These are phyloP conservation scores for Larix sibirica DNA, from an alignment of 83 land plant species.

Conservation along the genomic window DNA sequence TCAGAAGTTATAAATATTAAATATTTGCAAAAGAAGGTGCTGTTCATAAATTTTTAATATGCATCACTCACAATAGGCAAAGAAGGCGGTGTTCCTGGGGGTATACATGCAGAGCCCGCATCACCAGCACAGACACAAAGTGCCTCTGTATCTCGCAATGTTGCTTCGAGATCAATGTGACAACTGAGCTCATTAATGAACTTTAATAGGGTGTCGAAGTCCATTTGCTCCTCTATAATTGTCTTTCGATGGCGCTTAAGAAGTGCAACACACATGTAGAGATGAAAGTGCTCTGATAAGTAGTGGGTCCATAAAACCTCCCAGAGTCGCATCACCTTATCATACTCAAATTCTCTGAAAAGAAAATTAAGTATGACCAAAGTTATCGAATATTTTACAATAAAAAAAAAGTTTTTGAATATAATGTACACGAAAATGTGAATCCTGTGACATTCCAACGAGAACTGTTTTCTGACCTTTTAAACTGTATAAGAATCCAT, in stretches of 20 bases:
- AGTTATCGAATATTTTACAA: not conserved
- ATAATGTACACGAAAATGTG: not conserved
- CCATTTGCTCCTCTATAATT: constrained; percentile 98
- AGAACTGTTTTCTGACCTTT: constrained; percentile 56
- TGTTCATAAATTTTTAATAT: not conserved
- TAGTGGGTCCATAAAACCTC: constrained; percentile 97
- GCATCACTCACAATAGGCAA: constrained; percentile 48
- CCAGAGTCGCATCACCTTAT: constrained; percentile 79
- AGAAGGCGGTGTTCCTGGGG: constrained; percentile 97
- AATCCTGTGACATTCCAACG: not conserved
- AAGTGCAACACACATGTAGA: constrained; percentile 93
- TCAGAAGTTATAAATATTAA: not conserved
- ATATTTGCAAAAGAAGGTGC: not conserved
- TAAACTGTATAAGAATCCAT: constrained; percentile 96
- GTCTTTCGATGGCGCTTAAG: constrained; percentile 73
- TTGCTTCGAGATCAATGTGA: constrained; percentile 77
- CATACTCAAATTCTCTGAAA: constrained; percentile 89
- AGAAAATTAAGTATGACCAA: not conserved
- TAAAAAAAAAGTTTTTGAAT: not conserved
- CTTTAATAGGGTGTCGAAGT: constrained; percentile 93
- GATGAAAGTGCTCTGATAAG: constrained; percentile 90
- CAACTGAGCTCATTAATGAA: constrained; percentile 98
- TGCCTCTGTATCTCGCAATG: constrained; percentile 87
- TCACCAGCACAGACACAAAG: constrained; percentile 92
- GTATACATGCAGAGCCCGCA: constrained; percentile 86